Evolutionary conservation across 2,329 filamentous ascomycete genomes (phyloP), one percentile per base, ranked within the genome.

Genomic region (Fusarium verrucosum): DNA sequence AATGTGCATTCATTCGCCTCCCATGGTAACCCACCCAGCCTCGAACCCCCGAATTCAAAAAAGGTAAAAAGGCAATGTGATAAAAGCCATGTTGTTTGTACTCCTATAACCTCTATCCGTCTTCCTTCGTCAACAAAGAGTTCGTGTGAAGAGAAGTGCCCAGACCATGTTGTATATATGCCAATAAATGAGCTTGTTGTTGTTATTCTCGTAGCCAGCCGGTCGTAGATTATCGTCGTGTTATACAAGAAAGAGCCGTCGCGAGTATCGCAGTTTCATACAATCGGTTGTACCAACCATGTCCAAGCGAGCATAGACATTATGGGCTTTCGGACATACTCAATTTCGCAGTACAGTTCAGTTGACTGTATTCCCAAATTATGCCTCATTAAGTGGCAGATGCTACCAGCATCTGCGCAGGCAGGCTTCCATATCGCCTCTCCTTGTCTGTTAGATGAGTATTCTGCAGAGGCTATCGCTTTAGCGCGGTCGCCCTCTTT

Each of bases 71-170:
- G 50, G 41, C 17, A 38, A 63, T 70, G 46, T 44, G 53, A 51
- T 50, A 30, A 45, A 66, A 58, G 55, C 50, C 58, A 41, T 50
- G 52, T 47, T 56, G 46, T 55, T 58, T 69, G 47, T 71, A 72
- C 69, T 70, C 70, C 68, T 65, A 40, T 70, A 53, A 60, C 70
- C 66, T 72, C 68, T 72, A 72, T 70, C 66, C 65, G 37, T 68
- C 59, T 40, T 57, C 60, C 45, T 66, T 71, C 68, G 46, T 70
- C 56, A 69, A 64, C 60, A 52, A 57, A 69, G 55, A 50, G 25
- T 67, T 64, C 58, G 57, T 71, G 58, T 69, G 58, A 61, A 60
- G 50, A 56, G 54, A 50, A 44, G 60, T 66, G 50, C 49, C 41
- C 37, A 66, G 54, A 51, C 58, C 42, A 35, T 60, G 49, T 42